Percentiles rank a stretch among this genome's conserved stretches.
phyloP scores from a whole-genome alignment of 2,329 filamentous ascomycete genomes.

The Colletotrichum camelliae region DNA sequence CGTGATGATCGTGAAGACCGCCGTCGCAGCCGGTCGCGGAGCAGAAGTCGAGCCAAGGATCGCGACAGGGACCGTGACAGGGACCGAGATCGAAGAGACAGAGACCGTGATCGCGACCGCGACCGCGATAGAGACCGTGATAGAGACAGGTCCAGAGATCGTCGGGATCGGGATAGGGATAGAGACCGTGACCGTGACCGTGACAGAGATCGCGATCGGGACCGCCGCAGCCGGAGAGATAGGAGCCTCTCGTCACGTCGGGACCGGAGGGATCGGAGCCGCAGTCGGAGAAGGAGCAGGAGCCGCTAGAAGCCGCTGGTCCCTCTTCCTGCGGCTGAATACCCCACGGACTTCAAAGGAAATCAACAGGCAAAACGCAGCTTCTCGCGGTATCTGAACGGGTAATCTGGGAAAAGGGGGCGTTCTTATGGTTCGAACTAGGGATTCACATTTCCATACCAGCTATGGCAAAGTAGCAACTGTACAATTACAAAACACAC shows the following conservation, averaged over 20 bases:
- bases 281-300: constrained; percentile 5
- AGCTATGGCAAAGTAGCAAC: not conserved
- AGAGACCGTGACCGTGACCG: constrained; percentile 16
- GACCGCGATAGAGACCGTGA: constrained; percentile 39
- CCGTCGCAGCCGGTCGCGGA: constrained; percentile 39
- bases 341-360: not conserved
- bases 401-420: not conserved
- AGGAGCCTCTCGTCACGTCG: not conserved
- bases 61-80: constrained; percentile 34
- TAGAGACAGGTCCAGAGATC: constrained; percentile 8
- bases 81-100: constrained; percentile 30
- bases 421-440: not conserved
- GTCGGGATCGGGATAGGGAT: constrained; percentile 16
- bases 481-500: not conserved
- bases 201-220: not conserved
- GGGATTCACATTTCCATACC: not conserved
- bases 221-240: not conserved
- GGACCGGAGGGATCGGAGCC: not conserved
- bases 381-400: not conserved
- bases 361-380: not conserved
- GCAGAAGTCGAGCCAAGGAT: constrained; percentile 37
- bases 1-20: constrained; percentile 35
- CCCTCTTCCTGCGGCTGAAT: not conserved
- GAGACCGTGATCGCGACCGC: constrained; percentile 27
- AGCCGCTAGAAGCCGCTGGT: constrained; percentile 4